Evolutionary conservation across 441 rosid species (phyloP).

Genomic region (Aleurites moluccanus): DNA sequence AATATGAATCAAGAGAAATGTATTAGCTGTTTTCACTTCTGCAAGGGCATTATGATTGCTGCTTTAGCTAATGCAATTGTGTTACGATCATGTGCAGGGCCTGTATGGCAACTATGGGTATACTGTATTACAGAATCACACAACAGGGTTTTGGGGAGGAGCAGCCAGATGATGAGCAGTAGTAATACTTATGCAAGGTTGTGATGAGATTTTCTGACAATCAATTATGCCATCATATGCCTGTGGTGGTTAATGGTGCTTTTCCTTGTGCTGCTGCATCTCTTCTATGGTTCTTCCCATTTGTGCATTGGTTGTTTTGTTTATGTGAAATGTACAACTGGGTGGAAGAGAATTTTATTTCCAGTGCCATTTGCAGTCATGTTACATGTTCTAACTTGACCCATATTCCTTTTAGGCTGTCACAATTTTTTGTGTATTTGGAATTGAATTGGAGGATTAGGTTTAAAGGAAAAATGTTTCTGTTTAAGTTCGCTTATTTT

Average conservation of each 20-base stretch:
- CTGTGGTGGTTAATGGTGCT: constrained; percentile 9
- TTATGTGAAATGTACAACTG: constrained; percentile 17
- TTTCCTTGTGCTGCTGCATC: constrained; percentile 10
- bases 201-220: constrained; percentile 16
- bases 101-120: constrained; percentile 97
- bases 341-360: not conserved
- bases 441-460: constrained; percentile 23
- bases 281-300: not conserved
- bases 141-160: constrained; percentile 71
- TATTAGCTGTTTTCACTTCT: not conserved
- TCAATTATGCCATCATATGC: constrained; percentile 7
- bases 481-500: constrained; percentile 11
- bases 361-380: constrained; percentile 16
- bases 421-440: not conserved
- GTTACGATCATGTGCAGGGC: constrained; percentile 60
- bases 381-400: constrained; percentile 14
- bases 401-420: not conserved
- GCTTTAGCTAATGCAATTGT: constrained; percentile 12
- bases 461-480: constrained; percentile 10
- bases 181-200: constrained; percentile 29
- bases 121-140: constrained; percentile 87
- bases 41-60: not conserved
- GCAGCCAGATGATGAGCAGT: constrained; percentile 53
- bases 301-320: not conserved
- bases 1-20: not conserved